A percentile compares a stretch with the other conserved stretches of the same genome.
phyloP scores from a whole-genome alignment of 371 early-diverging fungal genomes.

The Actinomortierella ambigua region DNA sequence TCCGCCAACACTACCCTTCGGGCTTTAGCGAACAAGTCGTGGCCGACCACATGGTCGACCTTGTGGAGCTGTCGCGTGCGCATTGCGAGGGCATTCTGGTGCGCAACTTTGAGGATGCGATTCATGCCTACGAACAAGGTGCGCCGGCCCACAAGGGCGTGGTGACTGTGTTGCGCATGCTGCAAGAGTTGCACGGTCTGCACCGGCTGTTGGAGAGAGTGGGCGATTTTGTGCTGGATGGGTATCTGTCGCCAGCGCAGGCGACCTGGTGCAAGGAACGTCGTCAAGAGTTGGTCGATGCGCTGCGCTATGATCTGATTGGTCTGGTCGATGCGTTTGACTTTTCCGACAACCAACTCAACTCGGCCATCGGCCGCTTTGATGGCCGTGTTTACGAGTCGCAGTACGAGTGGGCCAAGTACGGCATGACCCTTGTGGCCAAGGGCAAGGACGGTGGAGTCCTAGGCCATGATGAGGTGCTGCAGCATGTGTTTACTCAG shows the following conservation, averaged over 20 bases:
- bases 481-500: slow-evolving; percentile 34
- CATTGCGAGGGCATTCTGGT: slow-evolving; percentile 74
- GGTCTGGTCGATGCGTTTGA: slow-evolving; percentile 73
- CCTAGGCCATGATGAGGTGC: slow-evolving; percentile 36
- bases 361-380: slow-evolving; percentile 74
- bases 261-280: slow-evolving; percentile 38
- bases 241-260: slow-evolving; percentile 32
- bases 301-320: slow-evolving; percentile 32
- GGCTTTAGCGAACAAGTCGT: slow-evolving; percentile 41
- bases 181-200: slow-evolving; percentile 28
- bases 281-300: slow-evolving; percentile 27
- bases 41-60: slow-evolving; percentile 38
- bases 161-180: slow-evolving; percentile 30
- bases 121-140: slow-evolving; percentile 47
- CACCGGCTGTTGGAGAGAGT: slow-evolving; percentile 36
- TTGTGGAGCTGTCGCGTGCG: slow-evolving; percentile 66
- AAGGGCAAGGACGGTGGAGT: slow-evolving; percentile 44
- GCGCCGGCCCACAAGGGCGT: slow-evolving; percentile 20
- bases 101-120: slow-evolving; percentile 59
- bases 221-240: slow-evolving; percentile 37
- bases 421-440: slow-evolving; percentile 34
- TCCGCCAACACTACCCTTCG: slow-evolving; percentile 18
- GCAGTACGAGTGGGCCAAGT: slow-evolving; percentile 66
- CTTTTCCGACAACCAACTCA: slow-evolving; percentile 74
- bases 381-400: slow-evolving; percentile 82